These are phyloP conservation scores for Kurtzmaniella quercitrusa DNA, from an alignment of 1,139 yeast species.

Conservation along the genomic window DNA sequence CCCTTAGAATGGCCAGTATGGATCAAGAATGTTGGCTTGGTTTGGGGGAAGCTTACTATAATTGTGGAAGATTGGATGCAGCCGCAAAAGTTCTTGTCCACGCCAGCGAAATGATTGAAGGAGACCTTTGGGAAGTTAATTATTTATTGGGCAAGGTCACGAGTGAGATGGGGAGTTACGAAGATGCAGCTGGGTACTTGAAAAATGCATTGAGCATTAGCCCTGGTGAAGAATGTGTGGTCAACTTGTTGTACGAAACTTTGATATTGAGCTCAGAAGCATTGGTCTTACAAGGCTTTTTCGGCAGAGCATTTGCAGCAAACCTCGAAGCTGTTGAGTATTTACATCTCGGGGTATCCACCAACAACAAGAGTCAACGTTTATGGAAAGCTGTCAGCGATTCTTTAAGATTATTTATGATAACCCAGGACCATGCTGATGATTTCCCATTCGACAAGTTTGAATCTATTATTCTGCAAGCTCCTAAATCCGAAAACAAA, in stretches of 20 bases:
- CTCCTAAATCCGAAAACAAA: conserved; percentile 9
- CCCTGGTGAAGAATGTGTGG: conserved; percentile 54
- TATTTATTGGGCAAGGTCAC: conserved; percentile 67
- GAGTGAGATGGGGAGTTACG: conserved; percentile 37
- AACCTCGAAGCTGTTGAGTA: conserved; percentile 44
- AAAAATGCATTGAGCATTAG: conserved; percentile 35
- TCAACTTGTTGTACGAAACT: conserved; percentile 55
- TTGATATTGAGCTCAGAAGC: conserved; percentile 50
- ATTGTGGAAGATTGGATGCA: conserved; percentile 84
- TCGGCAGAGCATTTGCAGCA: conserved; percentile 49
- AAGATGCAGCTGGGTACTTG: conserved; percentile 28
- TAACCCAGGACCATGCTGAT: conserved; percentile 39
- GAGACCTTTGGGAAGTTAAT: conserved; percentile 49
- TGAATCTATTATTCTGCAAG: conserved; percentile 24
- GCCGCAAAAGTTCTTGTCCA: conserved; percentile 76
- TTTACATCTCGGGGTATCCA: conserved; percentile 37
- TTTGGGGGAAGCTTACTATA: conserved; percentile 84
- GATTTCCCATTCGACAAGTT: conserved; percentile 42
- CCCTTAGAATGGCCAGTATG: conserved; percentile 60
- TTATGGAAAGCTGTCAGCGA: conserved; percentile 56
- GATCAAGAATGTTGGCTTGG: conserved; percentile 90
- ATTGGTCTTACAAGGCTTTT: conserved; percentile 57
- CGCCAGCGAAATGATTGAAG: conserved; percentile 17
- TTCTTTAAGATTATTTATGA: conserved; percentile 40
- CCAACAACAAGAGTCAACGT: conserved; percentile 37